Base-by-base conservation (phyloP, 495 filamentous ascomycete species). In the Extremus antarcticus region DNA sequence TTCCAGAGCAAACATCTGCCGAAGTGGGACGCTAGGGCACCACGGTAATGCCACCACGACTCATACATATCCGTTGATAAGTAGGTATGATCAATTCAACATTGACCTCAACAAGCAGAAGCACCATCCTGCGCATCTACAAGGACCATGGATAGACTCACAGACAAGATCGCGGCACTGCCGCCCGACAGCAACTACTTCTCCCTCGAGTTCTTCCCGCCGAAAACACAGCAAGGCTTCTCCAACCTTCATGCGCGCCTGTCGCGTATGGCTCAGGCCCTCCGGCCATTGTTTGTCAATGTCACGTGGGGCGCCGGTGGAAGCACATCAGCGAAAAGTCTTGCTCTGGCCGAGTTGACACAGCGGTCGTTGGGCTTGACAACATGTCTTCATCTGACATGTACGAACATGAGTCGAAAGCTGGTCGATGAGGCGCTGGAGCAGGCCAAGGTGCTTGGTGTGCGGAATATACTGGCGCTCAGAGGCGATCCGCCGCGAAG, bases 261-360 rank as follows among this genome's bases (percentile, higher is more conserved):
- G 47, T 87, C 94, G 66, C 90, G 92, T 68, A 97, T 98, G 92
- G 83, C 91, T 23, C 79, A 83, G 55, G 88, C 88, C 3, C 75
- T 98, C 43, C 85, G 86, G 2, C 92, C 92, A 46, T 76, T 97
- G 24, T 98, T 98, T 66, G 88, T 98, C 40, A 97, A 87, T 52
- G 90, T 98, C 49, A 98, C 92, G 48, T 98, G 92, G 92, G 94
- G 94, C 51, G 92, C 92, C 50, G 92, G 92, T 55, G 92, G 94
- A 47, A 90, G 84, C 61, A 98, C 92, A 0, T 84, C 88, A 8
- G 77, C 78, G 52, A 90, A 94, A 73, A 92, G 88, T 25, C 80
- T 98, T 43, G 89, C 96, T 68, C 76, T 98, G 56, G 92, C 94
- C 46, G 94, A 96, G 72, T 83, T 96, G 61, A 96, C 90, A 68